Conservation (phyloP, 768 basidiomycete species). For the Kondoa subrosea region DNA sequence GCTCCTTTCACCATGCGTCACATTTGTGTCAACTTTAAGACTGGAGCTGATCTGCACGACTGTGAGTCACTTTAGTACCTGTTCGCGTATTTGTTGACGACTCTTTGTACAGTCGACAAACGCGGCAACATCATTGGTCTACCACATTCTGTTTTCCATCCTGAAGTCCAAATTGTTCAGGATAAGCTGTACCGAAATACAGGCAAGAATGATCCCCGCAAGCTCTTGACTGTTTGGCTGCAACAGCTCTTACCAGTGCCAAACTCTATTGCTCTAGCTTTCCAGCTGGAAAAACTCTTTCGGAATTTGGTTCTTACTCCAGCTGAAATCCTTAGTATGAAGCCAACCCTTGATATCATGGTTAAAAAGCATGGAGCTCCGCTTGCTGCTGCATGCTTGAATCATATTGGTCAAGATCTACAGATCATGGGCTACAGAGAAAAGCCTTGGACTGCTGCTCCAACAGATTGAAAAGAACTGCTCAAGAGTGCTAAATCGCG, state of each 20-base stretch:
- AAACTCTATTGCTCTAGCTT: neutral
- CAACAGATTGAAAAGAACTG: neutral
- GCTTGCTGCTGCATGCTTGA: slow-evolving; percentile 9
- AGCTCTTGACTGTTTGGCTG: neutral
- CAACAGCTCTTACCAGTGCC: neutral
- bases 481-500: slow-evolving; percentile 4
- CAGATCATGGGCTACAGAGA: slow-evolving; percentile 1
- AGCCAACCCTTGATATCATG: neutral
- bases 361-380: slow-evolving; percentile 3
- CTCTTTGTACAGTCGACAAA: neutral
- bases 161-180: neutral
- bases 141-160: neutral
- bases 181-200: neutral
- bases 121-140: neutral
- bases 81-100: neutral
- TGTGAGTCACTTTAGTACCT: neutral
- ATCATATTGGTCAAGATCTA: slow-evolving; percentile 16
- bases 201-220: neutral
- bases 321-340: slow-evolving; percentile 6
- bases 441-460: neutral
- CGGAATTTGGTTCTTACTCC: slow-evolving; percentile 13
- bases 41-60: neutral
- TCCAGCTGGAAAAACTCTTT: slow-evolving; percentile 15
- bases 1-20: neutral
- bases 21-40: neutral